Conservation (phyloP, 106 monocot genomes). For the Dendrobium officinale region DNA sequence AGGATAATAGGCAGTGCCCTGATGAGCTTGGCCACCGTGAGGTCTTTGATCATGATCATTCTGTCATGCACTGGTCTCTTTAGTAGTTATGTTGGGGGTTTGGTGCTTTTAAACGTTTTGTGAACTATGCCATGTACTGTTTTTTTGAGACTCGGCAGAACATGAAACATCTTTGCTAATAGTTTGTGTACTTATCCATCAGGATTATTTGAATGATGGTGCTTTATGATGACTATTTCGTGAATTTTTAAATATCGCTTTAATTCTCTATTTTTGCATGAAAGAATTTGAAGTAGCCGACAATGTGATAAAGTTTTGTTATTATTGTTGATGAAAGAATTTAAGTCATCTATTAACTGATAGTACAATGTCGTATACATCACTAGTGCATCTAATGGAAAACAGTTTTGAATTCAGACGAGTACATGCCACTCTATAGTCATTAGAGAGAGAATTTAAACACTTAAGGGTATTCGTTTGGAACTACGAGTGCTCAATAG, state of each 20-base stretch:
- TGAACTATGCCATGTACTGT: neutral
- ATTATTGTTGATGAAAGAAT: no score
- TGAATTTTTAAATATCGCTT: no score
- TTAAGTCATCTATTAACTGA: no score
- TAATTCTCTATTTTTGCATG: no score
- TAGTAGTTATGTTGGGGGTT: neutral
- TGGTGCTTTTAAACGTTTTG: neutral
- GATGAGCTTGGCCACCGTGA: neutral
- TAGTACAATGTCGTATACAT: no score
- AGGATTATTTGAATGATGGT: neutral
- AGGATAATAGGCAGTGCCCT: slow-evolving; percentile 35
- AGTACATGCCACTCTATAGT: neutral
- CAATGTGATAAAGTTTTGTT: no score
- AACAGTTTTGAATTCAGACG: neutral
- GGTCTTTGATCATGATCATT: neutral
- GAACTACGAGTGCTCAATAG: no score
- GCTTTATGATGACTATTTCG: neutral
- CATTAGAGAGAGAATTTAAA: no score
- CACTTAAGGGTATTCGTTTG: no score
- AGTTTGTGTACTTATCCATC: neutral
- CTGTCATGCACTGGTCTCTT: slow-evolving; percentile 1
- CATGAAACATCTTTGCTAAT: neutral
- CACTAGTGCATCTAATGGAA: neutral
- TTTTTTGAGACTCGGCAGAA: no score
- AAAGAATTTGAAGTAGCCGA: no score